Evolutionary conservation across 176 grass and related monocot genomes (phyloP).

Genomic region (Chloris gayana): DNA sequence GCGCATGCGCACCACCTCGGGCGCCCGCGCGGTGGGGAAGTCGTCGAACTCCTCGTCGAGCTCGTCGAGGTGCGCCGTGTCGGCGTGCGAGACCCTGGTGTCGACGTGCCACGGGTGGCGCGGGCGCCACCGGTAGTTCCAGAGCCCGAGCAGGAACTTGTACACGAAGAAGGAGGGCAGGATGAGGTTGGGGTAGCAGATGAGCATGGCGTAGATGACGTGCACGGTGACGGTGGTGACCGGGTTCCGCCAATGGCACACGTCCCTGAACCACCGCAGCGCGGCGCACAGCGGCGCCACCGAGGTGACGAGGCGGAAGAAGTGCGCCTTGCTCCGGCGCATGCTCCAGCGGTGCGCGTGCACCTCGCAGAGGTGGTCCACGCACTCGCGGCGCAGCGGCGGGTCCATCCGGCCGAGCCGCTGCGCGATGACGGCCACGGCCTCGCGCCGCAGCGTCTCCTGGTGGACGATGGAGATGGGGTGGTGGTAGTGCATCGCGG

Average conservation of each 20-base stretch:
- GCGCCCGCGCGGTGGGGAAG: conserved; percentile 59
- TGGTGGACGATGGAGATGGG: conserved; percentile 65
- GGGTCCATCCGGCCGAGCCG: conserved; percentile 75
- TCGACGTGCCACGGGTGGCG: conserved; percentile 76
- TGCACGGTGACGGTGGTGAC: conserved; percentile 67
- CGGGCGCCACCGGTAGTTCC: conserved; percentile 57
- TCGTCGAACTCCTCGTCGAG: conserved; percentile 93
- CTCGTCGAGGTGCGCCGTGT: conserved; percentile 62
- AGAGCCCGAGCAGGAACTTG: conserved; percentile 66
- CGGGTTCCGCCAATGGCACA: conserved; percentile 73
- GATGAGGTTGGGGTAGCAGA: conserved; percentile 73
- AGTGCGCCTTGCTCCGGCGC: conserved; percentile 85
- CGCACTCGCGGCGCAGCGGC: conserved; percentile 66
- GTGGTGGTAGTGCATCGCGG: conserved; percentile 67
- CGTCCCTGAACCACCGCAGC: conserved; percentile 60
- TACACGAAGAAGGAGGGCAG: conserved; percentile 73
- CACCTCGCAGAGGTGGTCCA: conserved; percentile 76
- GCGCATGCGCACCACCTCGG: conserved; percentile 72
- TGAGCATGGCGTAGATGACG: conserved; percentile 67
- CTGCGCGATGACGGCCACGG: conserved; percentile 60
- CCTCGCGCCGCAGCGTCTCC: conserved; percentile 62
- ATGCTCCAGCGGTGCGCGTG: conserved; percentile 70
- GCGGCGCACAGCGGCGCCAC: conserved; percentile 54
- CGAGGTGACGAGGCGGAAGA: conserved; percentile 67
- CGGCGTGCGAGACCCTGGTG: conserved; percentile 67